Evolutionary conservation across 1,284 basidiomycete genomes (phyloP), one percentile per base, ranked within the genome.

Genomic region (Kwoniella shivajii): DNA sequence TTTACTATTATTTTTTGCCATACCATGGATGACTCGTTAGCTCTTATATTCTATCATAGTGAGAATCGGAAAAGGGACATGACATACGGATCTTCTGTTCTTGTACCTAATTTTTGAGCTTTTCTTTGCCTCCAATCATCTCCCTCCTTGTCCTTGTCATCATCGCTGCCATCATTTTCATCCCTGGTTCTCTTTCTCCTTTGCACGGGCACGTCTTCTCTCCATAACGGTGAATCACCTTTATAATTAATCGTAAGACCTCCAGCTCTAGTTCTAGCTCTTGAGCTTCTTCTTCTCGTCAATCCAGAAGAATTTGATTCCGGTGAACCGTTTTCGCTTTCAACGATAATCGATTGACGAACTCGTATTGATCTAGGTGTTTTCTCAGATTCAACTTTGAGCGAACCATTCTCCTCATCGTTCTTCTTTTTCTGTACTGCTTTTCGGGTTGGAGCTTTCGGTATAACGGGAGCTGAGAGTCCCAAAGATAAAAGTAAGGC

Each of bases 1-100:
- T 46, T 70, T 68, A 16, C 66, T 70, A 31, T 20, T 31, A 13
- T 11, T 16, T 37, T 14, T 27, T 18, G 20, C n/a, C n/a, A n/a
- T n/a, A n/a, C n/a, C n/a, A n/a, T n/a, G n/a, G n/a, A n/a, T n/a
- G n/a, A n/a, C n/a, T n/a, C n/a, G 22, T 38, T 27, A 16, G 36
- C 30, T 29, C 13, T 26, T 11, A 22, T 31, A 31, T 20, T 33
- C 31, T 13, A 9, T 37, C 20, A 22, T 29, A 20, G 24, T 10
- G 4, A 29, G 22, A 14, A 33, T 4, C 13, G 20, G 24, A 14
- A 20, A 9, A 29, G 9, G 24, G 10, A 20, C 29, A 10, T 14
- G 14, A 65, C 71, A 45, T n/a, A 71, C 68, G 73, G 73, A 50
- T 74, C 60, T 26, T 72, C 62, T 2, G 61, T 64, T 27, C 71